Percentiles rank a stretch among this genome's conserved stretches.
Evolutionary conservation across 1,284 basidiomycete genomes (phyloP).

Genomic region (Cutaneotrichosporon spelunceum): DNA sequence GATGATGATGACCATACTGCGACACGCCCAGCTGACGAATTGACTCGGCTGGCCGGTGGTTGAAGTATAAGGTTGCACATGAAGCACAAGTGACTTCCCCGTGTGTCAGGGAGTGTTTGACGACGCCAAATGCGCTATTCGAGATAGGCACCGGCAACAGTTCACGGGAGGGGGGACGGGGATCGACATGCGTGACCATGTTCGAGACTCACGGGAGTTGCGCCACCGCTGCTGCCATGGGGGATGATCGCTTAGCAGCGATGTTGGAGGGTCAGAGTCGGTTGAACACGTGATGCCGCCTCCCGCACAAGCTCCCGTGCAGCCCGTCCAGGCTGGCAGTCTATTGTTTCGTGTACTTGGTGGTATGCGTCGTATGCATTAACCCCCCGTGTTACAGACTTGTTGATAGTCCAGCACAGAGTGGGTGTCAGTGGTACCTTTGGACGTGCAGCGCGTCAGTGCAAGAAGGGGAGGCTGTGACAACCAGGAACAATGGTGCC

Average conservation of each 20-base stretch:
- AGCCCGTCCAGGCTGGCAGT: neutral
- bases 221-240: neutral
- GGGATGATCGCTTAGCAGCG: neutral
- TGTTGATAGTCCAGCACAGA: neutral
- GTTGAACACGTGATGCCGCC: neutral
- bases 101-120: neutral
- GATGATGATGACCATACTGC: no score
- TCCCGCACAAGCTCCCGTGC: neutral
- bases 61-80: neutral
- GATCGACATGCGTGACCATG: neutral
- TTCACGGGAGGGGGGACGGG: neutral
- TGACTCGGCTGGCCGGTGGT: neutral
- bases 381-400: neutral
- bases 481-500: neutral
- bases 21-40: neutral
- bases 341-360: neutral
- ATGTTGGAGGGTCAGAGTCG: neutral
- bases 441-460: neutral
- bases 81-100: neutral
- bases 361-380: no score
- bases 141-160: neutral
- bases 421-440: neutral
- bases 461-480: neutral
- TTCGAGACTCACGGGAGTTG: no score
- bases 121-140: neutral